These are phyloP conservation scores for Clitopilus hobsonii DNA, from an alignment of 768 basidiomycete genomes.

Conservation along the genomic window DNA sequence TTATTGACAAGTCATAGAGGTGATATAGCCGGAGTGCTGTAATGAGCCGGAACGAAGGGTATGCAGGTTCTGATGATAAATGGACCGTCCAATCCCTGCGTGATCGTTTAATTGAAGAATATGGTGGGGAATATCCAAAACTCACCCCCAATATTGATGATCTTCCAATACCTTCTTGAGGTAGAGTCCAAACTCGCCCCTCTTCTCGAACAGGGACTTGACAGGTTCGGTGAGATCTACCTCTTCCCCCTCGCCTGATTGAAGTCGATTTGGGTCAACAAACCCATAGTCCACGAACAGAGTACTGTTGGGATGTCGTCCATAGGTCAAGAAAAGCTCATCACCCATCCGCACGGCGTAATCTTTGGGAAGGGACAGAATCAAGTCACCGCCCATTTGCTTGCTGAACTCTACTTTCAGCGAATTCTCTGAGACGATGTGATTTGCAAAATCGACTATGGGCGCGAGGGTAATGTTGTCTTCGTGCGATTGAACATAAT, in stretches of 20 bases:
- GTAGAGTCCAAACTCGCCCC: slow-evolving; percentile 31
- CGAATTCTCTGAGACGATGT: slow-evolving; percentile 27
- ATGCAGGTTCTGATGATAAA: slow-evolving; percentile 48
- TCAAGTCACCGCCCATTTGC: slow-evolving; percentile 37
- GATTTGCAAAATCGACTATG: slow-evolving; percentile 89
- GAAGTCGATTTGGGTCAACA: slow-evolving; percentile 35
- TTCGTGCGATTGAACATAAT: slow-evolving; percentile 40
- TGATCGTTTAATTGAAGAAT: not conserved
- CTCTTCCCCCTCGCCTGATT: slow-evolving; percentile 20
- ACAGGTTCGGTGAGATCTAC: slow-evolving; percentile 59
- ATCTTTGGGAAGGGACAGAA: slow-evolving; percentile 44
- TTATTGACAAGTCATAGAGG: slow-evolving; percentile 27
- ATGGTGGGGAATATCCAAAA: not conserved
- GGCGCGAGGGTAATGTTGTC: slow-evolving; percentile 88
- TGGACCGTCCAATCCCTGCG: slow-evolving; percentile 80
- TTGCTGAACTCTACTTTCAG: not conserved
- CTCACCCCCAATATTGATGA: slow-evolving; percentile 85
- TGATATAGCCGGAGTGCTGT: slow-evolving; percentile 66
- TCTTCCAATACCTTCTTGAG: slow-evolving; percentile 52
- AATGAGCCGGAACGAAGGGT: slow-evolving; percentile 80
- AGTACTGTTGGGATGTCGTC: slow-evolving; percentile 69
- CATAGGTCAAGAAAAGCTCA: slow-evolving; percentile 79
- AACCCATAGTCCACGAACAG: slow-evolving; percentile 93
- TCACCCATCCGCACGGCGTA: slow-evolving; percentile 40
- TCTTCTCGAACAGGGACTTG: slow-evolving; percentile 43